These are phyloP conservation scores for Penicillium riverlandense DNA, from an alignment of 495 filamentous ascomycete species.

Conservation along the genomic window DNA sequence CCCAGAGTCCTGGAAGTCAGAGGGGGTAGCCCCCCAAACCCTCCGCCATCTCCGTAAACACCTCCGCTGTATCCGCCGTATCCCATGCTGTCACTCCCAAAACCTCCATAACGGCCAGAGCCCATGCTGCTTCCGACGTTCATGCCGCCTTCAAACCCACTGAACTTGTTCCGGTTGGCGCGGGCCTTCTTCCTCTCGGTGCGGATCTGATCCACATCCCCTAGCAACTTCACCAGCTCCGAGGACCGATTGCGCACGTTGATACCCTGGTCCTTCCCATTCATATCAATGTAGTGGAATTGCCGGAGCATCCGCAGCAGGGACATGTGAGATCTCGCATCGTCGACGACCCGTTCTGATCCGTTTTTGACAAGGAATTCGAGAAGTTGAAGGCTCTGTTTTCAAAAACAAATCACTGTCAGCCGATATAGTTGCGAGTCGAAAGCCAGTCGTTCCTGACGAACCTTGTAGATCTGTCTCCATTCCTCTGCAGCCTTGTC, in stretches of 20 bases:
- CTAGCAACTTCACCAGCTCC: slow-evolving; percentile 85
- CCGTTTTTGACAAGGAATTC: slow-evolving; percentile 98
- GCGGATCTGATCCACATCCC: slow-evolving; percentile 90
- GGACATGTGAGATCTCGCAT: slow-evolving; percentile 89
- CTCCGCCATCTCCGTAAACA: slow-evolving; percentile 90
- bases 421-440: neutral
- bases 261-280: slow-evolving; percentile 96
- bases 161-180: slow-evolving; percentile 84
- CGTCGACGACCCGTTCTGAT: slow-evolving; percentile 95
- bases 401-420: slow-evolving; percentile 1
- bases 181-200: slow-evolving; percentile 91
- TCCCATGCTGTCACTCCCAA: slow-evolving; percentile 66
- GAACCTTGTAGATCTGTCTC: slow-evolving; percentile 96
- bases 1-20: slow-evolving; percentile 64
- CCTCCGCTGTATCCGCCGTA: slow-evolving; percentile 82
- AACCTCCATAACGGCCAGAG: slow-evolving; percentile 73
- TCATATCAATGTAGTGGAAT: slow-evolving; percentile 94
- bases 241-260: slow-evolving; percentile 96
- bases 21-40: slow-evolving; percentile 59
- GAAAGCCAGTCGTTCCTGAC: too few species aligned
- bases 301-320: slow-evolving; percentile 97
- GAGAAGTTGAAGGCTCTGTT: slow-evolving; percentile 78
- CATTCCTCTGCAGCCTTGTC: slow-evolving; percentile 98
- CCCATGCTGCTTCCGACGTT: slow-evolving; percentile 50
- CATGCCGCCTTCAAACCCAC: slow-evolving; percentile 80